Evolutionary conservation across 2,329 filamentous ascomycete genomes (phyloP).

Genomic region (Sarocladium kiliense): DNA sequence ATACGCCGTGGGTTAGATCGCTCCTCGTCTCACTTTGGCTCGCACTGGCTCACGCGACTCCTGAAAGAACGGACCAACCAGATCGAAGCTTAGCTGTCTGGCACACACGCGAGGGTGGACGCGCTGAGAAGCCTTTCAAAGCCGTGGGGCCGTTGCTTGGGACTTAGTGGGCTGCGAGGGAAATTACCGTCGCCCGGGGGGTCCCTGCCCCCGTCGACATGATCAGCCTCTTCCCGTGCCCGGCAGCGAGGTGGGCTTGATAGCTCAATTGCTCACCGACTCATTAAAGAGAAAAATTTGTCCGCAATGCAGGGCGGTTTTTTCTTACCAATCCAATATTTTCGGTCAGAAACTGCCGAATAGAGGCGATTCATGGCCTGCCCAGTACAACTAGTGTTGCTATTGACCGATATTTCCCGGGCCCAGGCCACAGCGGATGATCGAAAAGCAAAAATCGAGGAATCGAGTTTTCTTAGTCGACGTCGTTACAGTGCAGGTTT

Average conservation of each 20-base stretch:
- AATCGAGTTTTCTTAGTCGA: background rate
- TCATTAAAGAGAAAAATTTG: conserved; percentile 4
- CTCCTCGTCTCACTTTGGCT: background rate
- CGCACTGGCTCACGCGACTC: background rate
- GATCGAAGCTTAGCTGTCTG: background rate
- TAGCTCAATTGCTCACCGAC: background rate
- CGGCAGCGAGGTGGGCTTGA: background rate
- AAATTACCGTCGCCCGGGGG: conserved; percentile 5
- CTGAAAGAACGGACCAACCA: background rate
- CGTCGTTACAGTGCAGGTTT: background rate
- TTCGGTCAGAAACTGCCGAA: conserved; percentile 1
- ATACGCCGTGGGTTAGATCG: background rate
- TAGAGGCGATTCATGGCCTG: conserved; percentile 2
- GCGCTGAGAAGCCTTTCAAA: background rate
- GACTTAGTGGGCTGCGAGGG: background rate
- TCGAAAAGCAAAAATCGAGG: background rate
- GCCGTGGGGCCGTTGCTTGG: background rate
- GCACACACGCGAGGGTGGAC: background rate
- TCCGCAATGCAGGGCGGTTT: background rate
- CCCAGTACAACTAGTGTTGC: background rate
- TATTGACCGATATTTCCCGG: background rate
- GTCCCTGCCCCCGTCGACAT: background rate
- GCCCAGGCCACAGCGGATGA: background rate
- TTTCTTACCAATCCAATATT: background rate
- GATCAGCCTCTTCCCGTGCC: background rate